A percentile compares a stretch with the other conserved stretches of the same genome.
These are phyloP conservation scores for Pythium coloratum DNA, from an alignment of 352 stramenopile genomes.

Conservation along the genomic window DNA sequence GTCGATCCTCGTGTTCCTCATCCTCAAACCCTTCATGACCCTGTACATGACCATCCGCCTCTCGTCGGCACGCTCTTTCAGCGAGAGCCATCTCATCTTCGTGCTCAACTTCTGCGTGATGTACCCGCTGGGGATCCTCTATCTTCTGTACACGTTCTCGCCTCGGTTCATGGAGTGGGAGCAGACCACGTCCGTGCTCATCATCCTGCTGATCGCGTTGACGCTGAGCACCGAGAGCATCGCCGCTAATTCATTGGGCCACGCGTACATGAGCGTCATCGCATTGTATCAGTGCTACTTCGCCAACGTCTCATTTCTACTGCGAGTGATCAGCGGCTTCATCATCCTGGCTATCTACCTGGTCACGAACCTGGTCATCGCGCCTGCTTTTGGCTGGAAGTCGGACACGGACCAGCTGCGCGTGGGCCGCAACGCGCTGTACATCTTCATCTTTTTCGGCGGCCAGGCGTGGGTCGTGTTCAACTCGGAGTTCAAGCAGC, in stretches of 20 bases:
- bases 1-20: constrained; percentile 63
- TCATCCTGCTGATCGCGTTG: constrained; percentile 59
- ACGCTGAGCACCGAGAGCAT: constrained; percentile 69
- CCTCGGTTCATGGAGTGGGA: constrained; percentile 60
- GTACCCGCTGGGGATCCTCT: constrained; percentile 60
- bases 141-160: constrained; percentile 73
- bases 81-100: constrained; percentile 66
- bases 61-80: constrained; percentile 45
- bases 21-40: constrained; percentile 76
- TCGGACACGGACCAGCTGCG: constrained; percentile 49
- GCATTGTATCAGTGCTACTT: constrained; percentile 86
- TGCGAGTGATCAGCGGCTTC: constrained; percentile 58
- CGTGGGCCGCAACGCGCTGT: constrained; percentile 65
- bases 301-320: constrained; percentile 72
- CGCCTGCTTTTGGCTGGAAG: constrained; percentile 41
- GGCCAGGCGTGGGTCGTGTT: constrained; percentile 84
- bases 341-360: constrained; percentile 66
- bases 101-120: constrained; percentile 78
- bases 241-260: constrained; percentile 62
- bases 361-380: constrained; percentile 58
- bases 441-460: constrained; percentile 84
- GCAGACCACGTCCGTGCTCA: constrained; percentile 47
- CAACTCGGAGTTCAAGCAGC: constrained; percentile 84
- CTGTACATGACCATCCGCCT: constrained; percentile 66
- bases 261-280: constrained; percentile 79